Percentiles rank a stretch among this genome's conserved stretches.
Evolutionary conservation across 2,329 filamentous ascomycete species (phyloP).

Genomic region (Penicillium olsonii): DNA sequence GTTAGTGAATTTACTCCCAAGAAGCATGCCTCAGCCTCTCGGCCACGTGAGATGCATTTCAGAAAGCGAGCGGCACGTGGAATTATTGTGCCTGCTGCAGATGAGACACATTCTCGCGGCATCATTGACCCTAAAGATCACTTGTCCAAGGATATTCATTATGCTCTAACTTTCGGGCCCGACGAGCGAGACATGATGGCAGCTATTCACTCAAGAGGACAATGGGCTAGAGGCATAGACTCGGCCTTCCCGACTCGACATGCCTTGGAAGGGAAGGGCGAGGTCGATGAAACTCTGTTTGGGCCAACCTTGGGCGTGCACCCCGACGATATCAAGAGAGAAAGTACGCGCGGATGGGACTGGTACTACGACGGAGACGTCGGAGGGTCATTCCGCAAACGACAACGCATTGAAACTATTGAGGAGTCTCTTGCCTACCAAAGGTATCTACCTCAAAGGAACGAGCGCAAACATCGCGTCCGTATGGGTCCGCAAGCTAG

Average conservation of each 20-base stretch:
- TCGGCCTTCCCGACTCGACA: conserved; percentile 53
- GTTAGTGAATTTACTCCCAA: neutral
- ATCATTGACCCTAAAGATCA: conserved; percentile 37
- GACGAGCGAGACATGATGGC: conserved; percentile 52
- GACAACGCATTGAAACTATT: conserved; percentile 44
- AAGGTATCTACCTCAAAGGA: conserved; percentile 45
- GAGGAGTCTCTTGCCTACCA: conserved; percentile 36
- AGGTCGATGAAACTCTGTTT: conserved; percentile 39
- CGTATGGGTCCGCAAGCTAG: conserved; percentile 53
- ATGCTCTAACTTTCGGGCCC: conserved; percentile 55
- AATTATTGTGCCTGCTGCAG: conserved; percentile 15
- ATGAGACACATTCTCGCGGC: conserved; percentile 40
- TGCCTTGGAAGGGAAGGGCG: conserved; percentile 33
- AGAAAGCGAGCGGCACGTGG: conserved; percentile 24
- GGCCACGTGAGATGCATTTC: neutral
- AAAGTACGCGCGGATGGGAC: conserved; percentile 51
- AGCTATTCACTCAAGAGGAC: conserved; percentile 50
- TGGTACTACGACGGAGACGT: conserved; percentile 55
- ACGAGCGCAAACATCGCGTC: conserved; percentile 42
- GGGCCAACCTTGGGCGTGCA: conserved; percentile 47
- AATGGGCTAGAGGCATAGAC: conserved; percentile 51
- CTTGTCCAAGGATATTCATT: conserved; percentile 46
- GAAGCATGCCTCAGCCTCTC: conserved; percentile 7
- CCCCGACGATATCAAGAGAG: conserved; percentile 43
- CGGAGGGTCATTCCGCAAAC: conserved; percentile 42